Conservation (phyloP, 2,329 filamentous ascomycete genomes). For the Trichophyton simii region DNA sequence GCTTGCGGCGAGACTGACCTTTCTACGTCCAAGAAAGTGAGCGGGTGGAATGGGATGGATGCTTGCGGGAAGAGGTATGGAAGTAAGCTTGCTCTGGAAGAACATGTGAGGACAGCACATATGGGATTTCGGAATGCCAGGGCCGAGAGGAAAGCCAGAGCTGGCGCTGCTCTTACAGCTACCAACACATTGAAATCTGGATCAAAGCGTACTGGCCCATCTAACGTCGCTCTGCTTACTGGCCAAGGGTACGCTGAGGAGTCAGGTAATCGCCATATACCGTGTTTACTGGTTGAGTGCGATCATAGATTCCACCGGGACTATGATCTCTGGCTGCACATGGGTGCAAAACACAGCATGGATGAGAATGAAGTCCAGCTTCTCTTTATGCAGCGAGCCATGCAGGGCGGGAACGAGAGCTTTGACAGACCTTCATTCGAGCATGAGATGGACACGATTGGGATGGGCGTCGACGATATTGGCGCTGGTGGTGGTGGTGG, state of each 20-base stretch:
- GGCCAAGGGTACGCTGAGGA: conserved; percentile 44
- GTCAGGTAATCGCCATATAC: conserved; percentile 35
- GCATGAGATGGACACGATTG: conserved; percentile 7
- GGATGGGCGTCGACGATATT: neutral
- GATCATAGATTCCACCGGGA: conserved; percentile 44
- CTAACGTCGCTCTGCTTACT: conserved; percentile 39
- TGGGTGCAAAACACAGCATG: conserved; percentile 34
- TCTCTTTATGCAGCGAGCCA: conserved; percentile 29
- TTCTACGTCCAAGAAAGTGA: conserved; percentile 43
- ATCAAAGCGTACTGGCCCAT: conserved; percentile 12
- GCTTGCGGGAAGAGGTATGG: conserved; percentile 66
- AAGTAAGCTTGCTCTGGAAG: conserved; percentile 65
- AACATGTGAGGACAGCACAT: conserved; percentile 75
- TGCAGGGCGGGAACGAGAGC: conserved; percentile 21
- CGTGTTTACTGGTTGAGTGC: conserved; percentile 41
- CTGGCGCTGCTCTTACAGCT: neutral
- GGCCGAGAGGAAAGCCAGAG: conserved; percentile 24
- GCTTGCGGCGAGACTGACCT: conserved; percentile 63
- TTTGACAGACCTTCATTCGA: conserved; percentile 5
- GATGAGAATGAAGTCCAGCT: conserved; percentile 30
- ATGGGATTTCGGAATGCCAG: conserved; percentile 45
- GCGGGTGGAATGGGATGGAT: conserved; percentile 50
- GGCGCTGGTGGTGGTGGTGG: neutral
- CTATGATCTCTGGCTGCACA: conserved; percentile 46
- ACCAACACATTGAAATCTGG: neutral